These are phyloP conservation scores for Trametes polyzona DNA, from an alignment of 1,284 basidiomycete genomes.

Conservation along the genomic window DNA sequence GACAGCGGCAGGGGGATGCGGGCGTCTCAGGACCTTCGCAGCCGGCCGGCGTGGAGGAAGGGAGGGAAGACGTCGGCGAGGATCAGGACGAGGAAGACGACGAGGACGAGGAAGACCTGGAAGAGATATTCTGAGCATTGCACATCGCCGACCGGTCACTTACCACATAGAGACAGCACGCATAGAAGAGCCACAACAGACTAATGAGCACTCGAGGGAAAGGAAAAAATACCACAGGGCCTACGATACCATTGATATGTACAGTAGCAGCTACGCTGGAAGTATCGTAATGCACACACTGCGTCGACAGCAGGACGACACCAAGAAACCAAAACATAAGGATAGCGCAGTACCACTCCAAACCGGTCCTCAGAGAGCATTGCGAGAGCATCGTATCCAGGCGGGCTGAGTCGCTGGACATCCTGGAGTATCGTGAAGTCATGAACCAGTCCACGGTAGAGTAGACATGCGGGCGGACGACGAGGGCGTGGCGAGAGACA, in stretches of 20 bases:
- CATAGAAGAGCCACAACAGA: too few relatives aligned
- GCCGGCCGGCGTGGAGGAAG: slow-evolving; percentile 34
- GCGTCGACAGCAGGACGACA: slow-evolving; percentile 8
- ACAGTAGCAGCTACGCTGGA: neutral
- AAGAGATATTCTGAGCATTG: slow-evolving; percentile 41
- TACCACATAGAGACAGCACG: too few relatives aligned
- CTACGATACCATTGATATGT: slow-evolving; percentile 13
- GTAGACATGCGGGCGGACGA: neutral
- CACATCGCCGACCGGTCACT: too few relatives aligned
- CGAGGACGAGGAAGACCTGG: slow-evolving; percentile 47
- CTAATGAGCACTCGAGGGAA: too few relatives aligned
- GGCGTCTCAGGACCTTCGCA: neutral
- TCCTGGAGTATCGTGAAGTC: neutral
- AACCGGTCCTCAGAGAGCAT: neutral
- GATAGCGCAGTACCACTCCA: neutral
- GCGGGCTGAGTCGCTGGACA: neutral
- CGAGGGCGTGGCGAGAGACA: neutral
- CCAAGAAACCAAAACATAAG: neutral
- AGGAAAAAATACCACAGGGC: slow-evolving; percentile 3
- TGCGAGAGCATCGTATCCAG: neutral
- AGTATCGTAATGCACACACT: slow-evolving; percentile 1
- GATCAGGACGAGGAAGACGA: slow-evolving; percentile 39
- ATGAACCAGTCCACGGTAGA: neutral
- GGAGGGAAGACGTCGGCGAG: slow-evolving; percentile 36
- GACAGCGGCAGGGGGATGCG: neutral